Evolutionary conservation across 2,329 filamentous ascomycete genomes (phyloP).

Genomic region (Colletotrichum tabaci): DNA sequence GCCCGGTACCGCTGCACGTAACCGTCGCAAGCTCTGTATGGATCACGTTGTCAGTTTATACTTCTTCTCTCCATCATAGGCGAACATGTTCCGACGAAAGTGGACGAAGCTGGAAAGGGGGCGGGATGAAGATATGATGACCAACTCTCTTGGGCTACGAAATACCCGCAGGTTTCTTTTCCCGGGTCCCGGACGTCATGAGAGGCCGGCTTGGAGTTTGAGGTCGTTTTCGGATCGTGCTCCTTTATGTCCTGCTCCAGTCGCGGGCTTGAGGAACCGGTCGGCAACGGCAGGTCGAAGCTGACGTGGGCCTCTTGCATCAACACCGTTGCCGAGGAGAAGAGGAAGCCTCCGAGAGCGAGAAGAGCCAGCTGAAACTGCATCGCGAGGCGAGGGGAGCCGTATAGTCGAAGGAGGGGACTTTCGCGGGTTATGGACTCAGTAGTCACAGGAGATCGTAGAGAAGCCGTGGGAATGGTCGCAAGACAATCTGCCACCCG

Average conservation of each 20-base stretch:
- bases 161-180: conserved; percentile 1
- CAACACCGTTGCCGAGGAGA: background rate
- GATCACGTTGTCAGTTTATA: background rate
- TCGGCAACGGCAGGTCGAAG: background rate
- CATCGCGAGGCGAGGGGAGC: background rate
- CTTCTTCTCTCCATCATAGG: background rate
- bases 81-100: background rate
- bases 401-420: background rate
- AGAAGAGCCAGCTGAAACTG: background rate
- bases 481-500: background rate
- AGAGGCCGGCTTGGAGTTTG: background rate
- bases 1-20: background rate
- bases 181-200: background rate
- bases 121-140: background rate
- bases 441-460: background rate
- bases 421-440: background rate
- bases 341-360: background rate
- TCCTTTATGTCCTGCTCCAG: background rate
- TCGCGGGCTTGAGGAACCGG: background rate
- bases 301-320: background rate
- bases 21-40: background rate
- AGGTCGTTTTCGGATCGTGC: background rate
- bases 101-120: background rate
- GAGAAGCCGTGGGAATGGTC: background rate
- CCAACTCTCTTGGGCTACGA: conserved; percentile 7